Conservation (phyloP, 495 filamentous ascomycete genomes). For the Annulohypoxylon stygium region DNA sequence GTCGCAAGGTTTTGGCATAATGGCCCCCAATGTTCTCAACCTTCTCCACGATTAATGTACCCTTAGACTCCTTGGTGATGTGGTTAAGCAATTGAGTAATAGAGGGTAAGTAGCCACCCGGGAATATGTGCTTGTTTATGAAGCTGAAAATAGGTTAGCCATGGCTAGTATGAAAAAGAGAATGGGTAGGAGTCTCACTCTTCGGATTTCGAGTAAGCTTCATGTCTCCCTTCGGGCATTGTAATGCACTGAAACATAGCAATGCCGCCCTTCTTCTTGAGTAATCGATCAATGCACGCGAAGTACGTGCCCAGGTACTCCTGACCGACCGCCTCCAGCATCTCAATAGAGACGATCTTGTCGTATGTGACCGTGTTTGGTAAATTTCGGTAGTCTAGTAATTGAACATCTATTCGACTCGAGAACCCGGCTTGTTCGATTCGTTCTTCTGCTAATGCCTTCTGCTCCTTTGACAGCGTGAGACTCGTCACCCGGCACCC, state of each 20-base stretch:
- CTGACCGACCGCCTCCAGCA: conserved; percentile 79
- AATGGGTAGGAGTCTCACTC: conserved; percentile 54
- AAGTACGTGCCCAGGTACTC: conserved; percentile 75
- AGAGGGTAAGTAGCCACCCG: conserved; percentile 77
- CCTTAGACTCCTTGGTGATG: conserved; percentile 68
- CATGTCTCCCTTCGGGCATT: conserved; percentile 72
- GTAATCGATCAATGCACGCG: conserved; percentile 65
- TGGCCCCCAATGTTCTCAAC: conserved; percentile 78
- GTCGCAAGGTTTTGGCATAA: conserved; percentile 74
- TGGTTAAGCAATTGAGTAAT: conserved; percentile 71
- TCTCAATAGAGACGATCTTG: conserved; percentile 79
- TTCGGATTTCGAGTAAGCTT: conserved; percentile 59
- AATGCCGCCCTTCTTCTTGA: conserved; percentile 74
- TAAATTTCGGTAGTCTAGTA: conserved; percentile 72
- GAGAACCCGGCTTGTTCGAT: conserved; percentile 66
- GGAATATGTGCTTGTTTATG: conserved; percentile 81
- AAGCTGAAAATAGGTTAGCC: conserved; percentile 62
- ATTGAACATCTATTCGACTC: conserved; percentile 66
- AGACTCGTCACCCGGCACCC: conserved; percentile 73
- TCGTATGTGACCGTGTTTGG: conserved; percentile 69
- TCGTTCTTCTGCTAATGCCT: conserved; percentile 68
- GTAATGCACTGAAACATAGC: conserved; percentile 82
- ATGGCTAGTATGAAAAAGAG: conserved; percentile 27
- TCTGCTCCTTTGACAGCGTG: conserved; percentile 73
- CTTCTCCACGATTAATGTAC: conserved; percentile 70